phyloP scores from a whole-genome alignment of 768 basidiomycete genomes.

The Naganishia onofrii region DNA sequence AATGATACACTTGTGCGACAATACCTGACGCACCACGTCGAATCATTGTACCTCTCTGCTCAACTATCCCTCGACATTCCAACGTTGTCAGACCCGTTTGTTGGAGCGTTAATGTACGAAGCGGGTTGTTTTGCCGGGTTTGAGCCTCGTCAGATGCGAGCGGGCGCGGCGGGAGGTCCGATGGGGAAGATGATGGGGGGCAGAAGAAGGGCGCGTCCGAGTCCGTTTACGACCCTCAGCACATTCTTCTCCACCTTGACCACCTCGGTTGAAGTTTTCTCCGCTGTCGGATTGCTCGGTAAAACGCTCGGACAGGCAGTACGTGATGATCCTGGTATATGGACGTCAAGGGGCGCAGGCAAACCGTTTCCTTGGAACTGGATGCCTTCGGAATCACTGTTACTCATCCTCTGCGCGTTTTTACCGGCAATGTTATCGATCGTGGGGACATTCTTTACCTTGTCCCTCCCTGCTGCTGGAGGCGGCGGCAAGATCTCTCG shows the following conservation, averaged over 20 bases:
- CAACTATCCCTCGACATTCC: slow-evolving; percentile 44
- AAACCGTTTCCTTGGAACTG: slow-evolving; percentile 4
- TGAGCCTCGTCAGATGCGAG: slow-evolving; percentile 9
- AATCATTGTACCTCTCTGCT: slow-evolving; percentile 34
- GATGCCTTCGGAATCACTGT: slow-evolving; percentile 53
- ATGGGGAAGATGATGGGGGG: slow-evolving; percentile 25
- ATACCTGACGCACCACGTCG: slow-evolving; percentile 35
- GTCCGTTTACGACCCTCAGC: slow-evolving; percentile 28
- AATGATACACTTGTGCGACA: slow-evolving; percentile 32
- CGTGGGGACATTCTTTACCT: slow-evolving; percentile 21
- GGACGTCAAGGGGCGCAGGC: background rate
- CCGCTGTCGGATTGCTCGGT: slow-evolving; percentile 17
- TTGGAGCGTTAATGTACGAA: slow-evolving; percentile 36
- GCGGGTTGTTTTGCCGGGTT: slow-evolving; percentile 39
- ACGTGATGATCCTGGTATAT: slow-evolving; percentile 1
- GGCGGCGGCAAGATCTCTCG: slow-evolving; percentile 12
- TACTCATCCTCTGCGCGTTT: slow-evolving; percentile 31
- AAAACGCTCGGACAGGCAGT: slow-evolving; percentile 19
- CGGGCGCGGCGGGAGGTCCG: background rate
- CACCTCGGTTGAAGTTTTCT: slow-evolving; percentile 19
- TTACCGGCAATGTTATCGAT: slow-evolving; percentile 31
- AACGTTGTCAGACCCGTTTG: slow-evolving; percentile 33
- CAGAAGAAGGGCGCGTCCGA: background rate
- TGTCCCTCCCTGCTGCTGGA: slow-evolving; percentile 8
- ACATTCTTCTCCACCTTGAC: slow-evolving; percentile 27